Evolutionary conservation across 169 alveolate genomes (phyloP), one percentile per base, ranked within the genome.

Genomic region (Miamiensis avidus): DNA sequence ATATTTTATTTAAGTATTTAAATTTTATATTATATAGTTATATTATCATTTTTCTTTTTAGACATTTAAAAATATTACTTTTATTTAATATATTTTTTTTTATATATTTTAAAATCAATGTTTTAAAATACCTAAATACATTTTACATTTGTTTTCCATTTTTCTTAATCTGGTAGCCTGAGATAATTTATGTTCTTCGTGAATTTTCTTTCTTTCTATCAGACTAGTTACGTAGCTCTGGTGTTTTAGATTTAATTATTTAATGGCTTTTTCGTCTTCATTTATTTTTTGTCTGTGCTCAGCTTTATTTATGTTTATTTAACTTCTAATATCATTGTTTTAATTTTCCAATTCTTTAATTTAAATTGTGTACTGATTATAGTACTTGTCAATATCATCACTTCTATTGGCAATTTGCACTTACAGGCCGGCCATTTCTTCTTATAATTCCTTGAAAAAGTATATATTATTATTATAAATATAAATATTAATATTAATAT

Each of bases 111-210:
- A 25, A n/a, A 73, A 76, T 88, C 84, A 79, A 79, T 79, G 84
- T 31, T 79, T 79, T 11, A 79, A 74, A 49, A 79, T 79, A n/a
- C 84, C 84, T 49, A 79, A 49, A 16, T 49, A 79, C 84, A 79
- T 79, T 79, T 79, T 79, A 32, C 75, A 79, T 79, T 79, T 79
- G 64, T 79, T 79, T 29, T 79, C 84, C 84, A 79, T 79, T 79
- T 79, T 79, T 34, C 84, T 65, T 25, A 79, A 20, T 65, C 65
- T 79, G 29, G 34, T 74, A 20, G 84, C 84, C 29, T 79, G 29
- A 64, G 84, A 27, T 15, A 79, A 72, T 65, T 79, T 79, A 33
- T 79, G 34, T 49, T 79, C 84, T 79, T 79, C 84, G 65, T 79
- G 64, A 34, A 34, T 29, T 72, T 79, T 79, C 64, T 79, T 79